Percentiles rank a stretch among this genome's conserved stretches.
Evolutionary conservation across 768 basidiomycete genomes (phyloP).

Genomic region (Russula sp.): DNA sequence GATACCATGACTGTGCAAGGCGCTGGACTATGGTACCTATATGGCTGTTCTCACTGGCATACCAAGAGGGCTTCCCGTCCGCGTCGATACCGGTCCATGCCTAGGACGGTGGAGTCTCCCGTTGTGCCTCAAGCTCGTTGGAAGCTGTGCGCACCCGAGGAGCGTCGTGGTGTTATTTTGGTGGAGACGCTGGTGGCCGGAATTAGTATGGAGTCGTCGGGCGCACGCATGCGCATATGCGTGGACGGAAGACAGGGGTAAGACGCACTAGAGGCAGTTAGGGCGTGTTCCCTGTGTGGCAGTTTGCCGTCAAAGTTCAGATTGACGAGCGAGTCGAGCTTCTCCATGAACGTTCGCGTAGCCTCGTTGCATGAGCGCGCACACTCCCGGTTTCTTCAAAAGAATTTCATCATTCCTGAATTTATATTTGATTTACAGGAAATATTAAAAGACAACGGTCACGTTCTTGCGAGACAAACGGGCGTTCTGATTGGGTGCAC

Average conservation of each 20-base stretch:
- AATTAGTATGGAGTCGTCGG: background rate
- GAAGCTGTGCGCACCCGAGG: slow-evolving; percentile 12
- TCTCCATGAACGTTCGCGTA: slow-evolving; percentile 26
- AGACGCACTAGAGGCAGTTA: slow-evolving; percentile 16
- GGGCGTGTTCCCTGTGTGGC: slow-evolving; percentile 8
- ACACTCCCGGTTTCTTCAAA: no score
- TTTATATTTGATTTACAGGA: no score
- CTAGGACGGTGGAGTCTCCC: slow-evolving; percentile 15
- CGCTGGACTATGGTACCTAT: background rate
- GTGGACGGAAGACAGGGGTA: background rate
- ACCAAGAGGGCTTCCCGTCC: slow-evolving; percentile 24
- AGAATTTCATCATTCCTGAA: no score
- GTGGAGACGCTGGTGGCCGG: background rate
- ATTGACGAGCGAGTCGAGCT: slow-evolving; percentile 19
- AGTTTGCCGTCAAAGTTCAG: slow-evolving; percentile 12
- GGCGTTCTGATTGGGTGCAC: no score
- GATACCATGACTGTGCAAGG: background rate
- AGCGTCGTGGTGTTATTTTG: slow-evolving; percentile 5
- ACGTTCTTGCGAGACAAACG: no score
- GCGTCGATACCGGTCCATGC: slow-evolving; percentile 29
- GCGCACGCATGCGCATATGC: no score
- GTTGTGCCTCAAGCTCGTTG: slow-evolving; percentile 25
- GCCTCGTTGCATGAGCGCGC: slow-evolving; percentile 73
- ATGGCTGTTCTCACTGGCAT: background rate
- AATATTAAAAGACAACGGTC: no score